Base-by-base conservation (phyloP, 2,329 filamentous ascomycete species). In the Daldinia sp. region DNA sequence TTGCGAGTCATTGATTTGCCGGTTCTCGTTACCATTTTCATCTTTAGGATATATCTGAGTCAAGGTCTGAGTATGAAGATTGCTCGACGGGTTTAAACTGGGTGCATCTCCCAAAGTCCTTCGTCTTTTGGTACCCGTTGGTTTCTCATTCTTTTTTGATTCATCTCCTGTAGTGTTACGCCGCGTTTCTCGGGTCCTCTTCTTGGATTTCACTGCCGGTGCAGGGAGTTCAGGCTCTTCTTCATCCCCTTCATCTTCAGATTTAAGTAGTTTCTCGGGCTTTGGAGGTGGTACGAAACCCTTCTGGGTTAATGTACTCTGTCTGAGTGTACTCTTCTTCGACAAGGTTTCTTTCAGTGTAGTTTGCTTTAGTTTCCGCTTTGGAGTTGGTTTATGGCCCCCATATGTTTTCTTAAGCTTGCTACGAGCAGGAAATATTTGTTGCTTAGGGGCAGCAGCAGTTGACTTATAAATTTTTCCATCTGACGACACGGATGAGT, bases 31-130 rank as follows among this genome's bases (percentile, higher is more conserved):
- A 1, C 67, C 49, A 13, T 68, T 61, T 3, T 66, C 62, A 9
- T 19, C 32, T 25, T 62, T 60, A 8, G 41, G 72, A 63, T 9
- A 72, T 1, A 73, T 51, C 49, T 74, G 73, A 5, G 73, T 74
- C 19, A 74, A 53, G 3, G 74, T 76, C 58, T 75, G 74, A 1
- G 74, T 76, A 30, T 75, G 74, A 51, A 73, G 74, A 62, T 68
- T 75, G 54, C 70, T 73, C 15, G 72, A 70, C 13, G 60, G 56
- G 21, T 47, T 66, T 9, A 59, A 52, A 15, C 35, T 61, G 8
- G 72, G 71, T 6, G 52, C 43, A 54, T 75, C 73, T 32, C 74
- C 73, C 17, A 74, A 54, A 21, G 74, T 76, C 67, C 70, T 75
- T 11, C 74, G 73, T 47, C 74, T 69, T 64, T 76, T 76, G 11